Percentiles rank a stretch among this genome's conserved stretches.
Conservation (phyloP, 2,329 filamentous ascomycete species). For the Zymoseptoria pseudotritici region DNA sequence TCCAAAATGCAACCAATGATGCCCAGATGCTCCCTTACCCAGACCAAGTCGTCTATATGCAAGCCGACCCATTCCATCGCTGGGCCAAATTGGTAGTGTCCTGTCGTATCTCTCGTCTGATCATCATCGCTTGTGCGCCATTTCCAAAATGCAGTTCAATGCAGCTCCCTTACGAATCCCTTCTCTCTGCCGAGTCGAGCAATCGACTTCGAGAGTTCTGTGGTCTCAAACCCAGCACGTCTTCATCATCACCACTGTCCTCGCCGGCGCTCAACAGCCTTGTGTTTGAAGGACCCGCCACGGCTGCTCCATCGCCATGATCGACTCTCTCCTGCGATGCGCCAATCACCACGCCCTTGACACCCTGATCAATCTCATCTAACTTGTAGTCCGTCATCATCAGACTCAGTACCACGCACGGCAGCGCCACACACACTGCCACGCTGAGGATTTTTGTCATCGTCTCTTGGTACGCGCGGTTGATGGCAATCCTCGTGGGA, state of each 20-base stretch:
- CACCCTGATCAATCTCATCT: conserved; percentile 42
- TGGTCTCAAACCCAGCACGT: not conserved
- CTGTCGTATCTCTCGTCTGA: conserved; percentile 6
- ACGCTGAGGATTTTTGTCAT: conserved; percentile 53
- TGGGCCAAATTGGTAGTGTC: not conserved
- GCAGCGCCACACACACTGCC: conserved; percentile 48
- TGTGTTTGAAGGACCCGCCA: conserved; percentile 14
- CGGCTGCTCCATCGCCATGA: conserved; percentile 16
- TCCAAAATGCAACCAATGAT: not conserved
- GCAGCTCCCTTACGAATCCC: not conserved
- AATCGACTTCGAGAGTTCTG: not conserved
- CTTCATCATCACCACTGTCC: conserved; percentile 13
- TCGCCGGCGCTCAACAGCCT: conserved; percentile 9
- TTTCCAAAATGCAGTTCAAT: not conserved
- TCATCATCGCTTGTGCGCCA: conserved; percentile 1
- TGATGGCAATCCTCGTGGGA: conserved; percentile 52
- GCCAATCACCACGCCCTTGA: conserved; percentile 37
- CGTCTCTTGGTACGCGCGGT: conserved; percentile 57
- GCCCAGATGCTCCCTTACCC: too few species aligned
- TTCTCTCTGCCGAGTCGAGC: not conserved
- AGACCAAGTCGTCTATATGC: not conserved
- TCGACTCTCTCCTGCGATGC: conserved; percentile 17
- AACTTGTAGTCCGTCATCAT: conserved; percentile 53
- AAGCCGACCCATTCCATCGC: not conserved
- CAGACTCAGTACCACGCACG: conserved; percentile 50